Base-by-base conservation (phyloP, 176 grass and related monocot genomes). In the Poa annua region DNA sequence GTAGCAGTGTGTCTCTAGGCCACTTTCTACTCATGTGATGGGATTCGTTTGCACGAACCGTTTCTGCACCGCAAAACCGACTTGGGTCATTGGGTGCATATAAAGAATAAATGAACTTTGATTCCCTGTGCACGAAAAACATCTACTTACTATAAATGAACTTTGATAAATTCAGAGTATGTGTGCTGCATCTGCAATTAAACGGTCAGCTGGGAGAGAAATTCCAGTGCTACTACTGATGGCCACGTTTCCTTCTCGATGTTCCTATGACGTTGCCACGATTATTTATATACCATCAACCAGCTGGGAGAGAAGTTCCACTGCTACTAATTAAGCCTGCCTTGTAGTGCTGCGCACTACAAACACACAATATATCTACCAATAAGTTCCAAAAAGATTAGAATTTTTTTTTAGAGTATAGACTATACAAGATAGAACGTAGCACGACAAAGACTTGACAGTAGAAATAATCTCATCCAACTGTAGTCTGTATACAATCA, bases 11-110 rank as follows among this genome's bases (percentile, higher is more conserved):
- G 8, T 45, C 44, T 13, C 15, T 17, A n/a, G 7, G 16, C 39
- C 57, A 20, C 11, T 45, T 74, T 69, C 51, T 19, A 50, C 76
- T 87, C 41, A 83, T 74, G 32, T 77, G 29, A 83, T 26, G 22
- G 39, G 38, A 71, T 77, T 56, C 22, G 50, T 56, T 70, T 29
- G 61, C 66, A 32, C 25, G 10, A n/a, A 16, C 85, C 55, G 29
- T 33, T 55, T 1, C 38, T 41, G 38, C 36, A 38, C 6, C 36
- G 29, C 36, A 38, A 4, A 38, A 38, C 36, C 35, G 5, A 38
- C 36, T 5, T 38, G 35, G 35, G 35, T 4, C 29, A 29, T 29
- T 56, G 19, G 29, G 20, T 56, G 19, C 51, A 56, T 76, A 3
- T 6, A 53, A 34, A 22, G 3, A 20, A 77, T 59, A 25, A 4